These are phyloP conservation scores for Fusarium pseudonygamai DNA, from an alignment of 2,329 filamentous ascomycete genomes.

Conservation along the genomic window DNA sequence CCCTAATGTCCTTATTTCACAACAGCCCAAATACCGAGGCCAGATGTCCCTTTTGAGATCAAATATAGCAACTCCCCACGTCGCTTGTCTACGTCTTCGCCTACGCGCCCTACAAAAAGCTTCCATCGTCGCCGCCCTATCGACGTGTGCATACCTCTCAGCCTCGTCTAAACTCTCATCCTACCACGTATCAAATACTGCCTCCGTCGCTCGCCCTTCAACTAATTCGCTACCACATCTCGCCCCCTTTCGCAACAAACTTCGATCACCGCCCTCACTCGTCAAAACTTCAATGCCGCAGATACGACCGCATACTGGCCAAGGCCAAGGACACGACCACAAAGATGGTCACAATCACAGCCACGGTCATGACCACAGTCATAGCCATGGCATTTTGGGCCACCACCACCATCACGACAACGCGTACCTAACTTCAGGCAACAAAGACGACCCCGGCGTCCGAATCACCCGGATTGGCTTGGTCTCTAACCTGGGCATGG, in stretches of 20 bases:
- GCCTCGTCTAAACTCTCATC: conserved; percentile 31
- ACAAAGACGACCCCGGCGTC: conserved; percentile 76
- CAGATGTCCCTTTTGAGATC: conserved; percentile 38
- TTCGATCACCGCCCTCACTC: conserved; percentile 32
- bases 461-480: conserved; percentile 67
- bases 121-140: conserved; percentile 40
- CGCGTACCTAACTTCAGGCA: conserved; percentile 90
- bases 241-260: conserved; percentile 32
- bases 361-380: conserved; percentile 35
- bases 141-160: conserved; percentile 40
- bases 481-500: conserved; percentile 92
- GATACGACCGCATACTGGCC: conserved; percentile 46
- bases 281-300: conserved; percentile 46
- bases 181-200: conserved; percentile 33
- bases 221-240: conserved; percentile 39
- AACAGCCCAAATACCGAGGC: conserved; percentile 31
- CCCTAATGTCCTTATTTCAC: conserved; percentile 35
- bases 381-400: conserved; percentile 39
- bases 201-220: conserved; percentile 16
- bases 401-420: conserved; percentile 90
- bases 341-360: conserved; percentile 37
- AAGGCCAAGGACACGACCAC: conserved; percentile 31
- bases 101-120: conserved; percentile 37
- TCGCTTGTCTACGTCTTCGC: conserved; percentile 33
- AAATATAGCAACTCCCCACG: conserved; percentile 32